Percentiles rank a stretch among this genome's conserved stretches.
Conservation (phyloP, 257 asterid genomes). For the Solanum boliviense region DNA sequence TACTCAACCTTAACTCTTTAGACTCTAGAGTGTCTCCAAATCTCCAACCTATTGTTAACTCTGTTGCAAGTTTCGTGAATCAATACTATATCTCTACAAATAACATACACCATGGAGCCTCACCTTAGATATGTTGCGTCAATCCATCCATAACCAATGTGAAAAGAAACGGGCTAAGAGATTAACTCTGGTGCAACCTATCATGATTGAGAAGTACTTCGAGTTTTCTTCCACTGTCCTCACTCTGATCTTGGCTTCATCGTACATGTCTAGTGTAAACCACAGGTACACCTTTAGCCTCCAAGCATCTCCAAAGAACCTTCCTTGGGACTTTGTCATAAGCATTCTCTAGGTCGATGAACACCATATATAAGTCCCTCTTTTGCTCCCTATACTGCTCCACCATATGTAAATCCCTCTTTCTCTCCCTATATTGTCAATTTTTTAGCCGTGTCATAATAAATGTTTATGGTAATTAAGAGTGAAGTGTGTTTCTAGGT, state of each 20-base stretch:
- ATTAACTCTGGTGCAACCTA: background rate
- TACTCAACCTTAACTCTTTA: background rate
- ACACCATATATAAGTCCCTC: background rate
- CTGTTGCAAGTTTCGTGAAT: background rate
- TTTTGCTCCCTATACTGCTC: background rate
- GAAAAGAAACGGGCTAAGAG: background rate
- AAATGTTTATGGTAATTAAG: background rate
- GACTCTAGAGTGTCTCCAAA: background rate
- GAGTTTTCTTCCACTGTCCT: background rate
- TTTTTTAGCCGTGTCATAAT: background rate
- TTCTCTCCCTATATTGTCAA: background rate
- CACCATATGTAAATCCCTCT: background rate
- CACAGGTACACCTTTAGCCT: background rate
- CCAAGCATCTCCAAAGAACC: background rate
- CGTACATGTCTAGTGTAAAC: background rate
- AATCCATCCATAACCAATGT: background rate
- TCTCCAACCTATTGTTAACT: background rate
- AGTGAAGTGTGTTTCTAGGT: background rate
- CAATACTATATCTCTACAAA: no score
- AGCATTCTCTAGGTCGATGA: background rate
- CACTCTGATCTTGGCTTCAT: background rate
- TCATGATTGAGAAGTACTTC: background rate
- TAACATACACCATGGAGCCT: background rate
- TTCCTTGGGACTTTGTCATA: background rate
- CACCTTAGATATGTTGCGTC: background rate